Evolutionary conservation across 2,329 filamentous ascomycete species (phyloP).

Genomic region (Dothistroma pini): DNA sequence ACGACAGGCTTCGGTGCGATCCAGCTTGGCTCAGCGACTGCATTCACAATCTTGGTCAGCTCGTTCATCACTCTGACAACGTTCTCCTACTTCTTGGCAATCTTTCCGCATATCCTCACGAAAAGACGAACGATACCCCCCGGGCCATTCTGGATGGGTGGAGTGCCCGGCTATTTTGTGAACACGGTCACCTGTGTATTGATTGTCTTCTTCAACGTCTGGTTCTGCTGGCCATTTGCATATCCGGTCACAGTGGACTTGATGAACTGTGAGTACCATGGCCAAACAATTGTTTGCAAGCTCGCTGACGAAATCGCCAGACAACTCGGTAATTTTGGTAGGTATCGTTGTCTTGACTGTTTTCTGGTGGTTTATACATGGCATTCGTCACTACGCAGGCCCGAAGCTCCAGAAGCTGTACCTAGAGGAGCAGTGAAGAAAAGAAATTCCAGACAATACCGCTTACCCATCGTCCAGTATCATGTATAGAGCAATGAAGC

Average conservation of each 20-base stretch:
- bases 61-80: conserved; percentile 38
- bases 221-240: conserved; percentile 37
- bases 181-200: conserved; percentile 33
- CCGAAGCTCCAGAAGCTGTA: conserved; percentile 50
- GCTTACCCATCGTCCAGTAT: too few relatives aligned
- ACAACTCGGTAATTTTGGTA: conserved; percentile 53
- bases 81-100: conserved; percentile 34
- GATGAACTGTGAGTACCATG: conserved; percentile 39
- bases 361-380: conserved; percentile 52
- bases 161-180: conserved; percentile 28
- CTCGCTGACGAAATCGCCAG: conserved; percentile 42
- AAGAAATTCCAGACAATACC: too few relatives aligned
- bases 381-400: conserved; percentile 47
- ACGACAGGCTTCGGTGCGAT: conserved; percentile 44
- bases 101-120: conserved; percentile 36
- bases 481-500: too few relatives aligned
- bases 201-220: conserved; percentile 37
- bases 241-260: conserved; percentile 27
- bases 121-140: conserved; percentile 31
- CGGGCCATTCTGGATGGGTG: conserved; percentile 37
- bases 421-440: conserved; percentile 7
- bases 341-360: conserved; percentile 47
- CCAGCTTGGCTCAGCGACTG: conserved; percentile 31
- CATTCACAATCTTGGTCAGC: conserved; percentile 37
- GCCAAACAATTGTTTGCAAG: neutral